Base-by-base conservation (phyloP, 2,329 filamentous ascomycete species). In the Fusarium hostae region DNA sequence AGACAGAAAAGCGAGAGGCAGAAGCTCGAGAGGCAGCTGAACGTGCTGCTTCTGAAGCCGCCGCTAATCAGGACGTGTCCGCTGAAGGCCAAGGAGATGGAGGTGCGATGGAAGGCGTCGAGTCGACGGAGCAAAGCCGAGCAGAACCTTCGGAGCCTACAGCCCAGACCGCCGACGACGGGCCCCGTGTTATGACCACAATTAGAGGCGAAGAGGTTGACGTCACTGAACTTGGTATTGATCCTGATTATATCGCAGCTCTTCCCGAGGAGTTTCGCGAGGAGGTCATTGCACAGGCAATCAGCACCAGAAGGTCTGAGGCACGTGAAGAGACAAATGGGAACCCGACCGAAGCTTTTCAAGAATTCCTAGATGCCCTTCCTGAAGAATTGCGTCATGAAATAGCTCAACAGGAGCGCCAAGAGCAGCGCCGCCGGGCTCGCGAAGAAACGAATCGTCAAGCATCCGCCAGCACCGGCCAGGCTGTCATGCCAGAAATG, bases 221-320 rank as follows among this genome's bases (percentile, higher is more conserved):
- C 79, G 96, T 99, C 52, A 99, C 96, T 0, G 93, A 94, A 67
- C 87, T 99, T 68, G 95, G 95, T 52, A 98, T 99, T 75, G 96
- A 99, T 78, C 89, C 92, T 20, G 95, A 97, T 62, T 99, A 98
- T 81, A 89, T 99, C 10, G 94, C 96, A 65, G 97, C 95, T n/a
- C 84, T 99, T n/a, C 96, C 96, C 1, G 96, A 99, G 75, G 97
- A 99, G 68, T 91, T 98, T 78, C 89, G 96, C 48, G 95, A 98
- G 80, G 96, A 99, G 79, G 96, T 99, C 52, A 93, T 99, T 72
- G 94, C 97, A 80, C 91, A 95, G 69, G 94, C 97, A 65, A 89
- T 97, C 70, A 94, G 93, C 57, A 91, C 94, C 72, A 89, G 95
- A 73, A 90, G 95, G 70, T 92, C 92, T 11, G 90, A 96, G 80